A percentile compares a stretch with the other conserved stretches of the same genome.
phyloP scores from a whole-genome alignment of 2,329 filamentous ascomycete genomes.

The Lithohypha guttulata region DNA sequence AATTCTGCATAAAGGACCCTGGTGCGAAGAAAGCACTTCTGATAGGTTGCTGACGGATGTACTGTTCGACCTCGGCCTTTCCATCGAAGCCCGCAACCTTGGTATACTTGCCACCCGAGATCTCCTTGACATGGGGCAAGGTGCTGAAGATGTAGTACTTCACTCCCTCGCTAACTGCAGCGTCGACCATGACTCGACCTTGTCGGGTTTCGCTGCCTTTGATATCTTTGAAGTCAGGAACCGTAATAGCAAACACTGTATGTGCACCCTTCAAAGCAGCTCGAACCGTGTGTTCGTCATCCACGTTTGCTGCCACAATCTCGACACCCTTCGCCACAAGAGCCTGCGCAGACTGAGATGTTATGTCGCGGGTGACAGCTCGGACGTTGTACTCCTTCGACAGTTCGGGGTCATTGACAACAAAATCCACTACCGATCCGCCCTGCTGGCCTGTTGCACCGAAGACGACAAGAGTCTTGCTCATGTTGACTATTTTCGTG shows the following conservation, averaged over 20 bases:
- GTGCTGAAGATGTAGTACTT: conserved; percentile 27
- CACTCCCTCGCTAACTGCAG: conserved; percentile 22
- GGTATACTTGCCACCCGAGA: conserved; percentile 27
- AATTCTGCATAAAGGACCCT: conserved; percentile 46
- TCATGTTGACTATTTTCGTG: conserved; percentile 6
- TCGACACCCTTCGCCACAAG: conserved; percentile 40
- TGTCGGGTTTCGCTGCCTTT: conserved; percentile 22
- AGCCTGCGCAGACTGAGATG: conserved; percentile 34
- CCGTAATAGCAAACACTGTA: conserved; percentile 43
- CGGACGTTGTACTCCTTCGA: conserved; percentile 42
- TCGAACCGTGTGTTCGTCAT: conserved; percentile 36
- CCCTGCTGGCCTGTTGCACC: conserved; percentile 41
- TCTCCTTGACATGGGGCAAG: conserved; percentile 16
- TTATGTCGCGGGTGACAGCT: conserved; percentile 43
- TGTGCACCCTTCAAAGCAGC: conserved; percentile 37
- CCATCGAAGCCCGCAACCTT: conserved; percentile 42
- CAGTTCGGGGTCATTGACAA: conserved; percentile 35
- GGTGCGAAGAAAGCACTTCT: conserved; percentile 45
- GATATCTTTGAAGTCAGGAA: not conserved
- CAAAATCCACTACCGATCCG: conserved; percentile 40
- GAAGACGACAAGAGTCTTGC: conserved; percentile 27
- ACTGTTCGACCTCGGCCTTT: conserved; percentile 47
- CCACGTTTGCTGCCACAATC: conserved; percentile 42
- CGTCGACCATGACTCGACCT: conserved; percentile 24
- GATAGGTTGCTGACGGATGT: conserved; percentile 40